These are phyloP conservation scores for Russula sp. DNA, from an alignment of 768 basidiomycete genomes.

Conservation along the genomic window DNA sequence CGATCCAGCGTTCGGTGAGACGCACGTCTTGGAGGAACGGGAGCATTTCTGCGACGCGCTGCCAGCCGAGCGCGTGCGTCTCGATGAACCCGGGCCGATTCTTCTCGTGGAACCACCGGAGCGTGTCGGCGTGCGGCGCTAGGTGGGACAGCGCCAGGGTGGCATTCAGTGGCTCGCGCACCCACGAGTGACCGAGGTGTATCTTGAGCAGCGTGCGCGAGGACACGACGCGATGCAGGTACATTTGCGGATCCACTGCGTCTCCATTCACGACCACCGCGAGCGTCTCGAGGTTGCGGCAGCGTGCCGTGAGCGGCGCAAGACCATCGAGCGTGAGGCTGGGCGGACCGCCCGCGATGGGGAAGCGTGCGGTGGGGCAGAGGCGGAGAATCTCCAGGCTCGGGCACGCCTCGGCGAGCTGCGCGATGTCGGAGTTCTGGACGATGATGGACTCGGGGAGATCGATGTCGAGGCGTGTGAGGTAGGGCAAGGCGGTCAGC, in stretches of 20 bases:
- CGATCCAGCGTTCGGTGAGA: conserved; percentile 46
- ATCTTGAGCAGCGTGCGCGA: conserved; percentile 63
- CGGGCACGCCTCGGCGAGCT: conserved; percentile 54
- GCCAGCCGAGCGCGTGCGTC: conserved; percentile 60
- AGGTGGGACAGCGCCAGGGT: conserved; percentile 72
- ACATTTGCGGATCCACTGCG: conserved; percentile 38
- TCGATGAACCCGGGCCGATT: conserved; percentile 66
- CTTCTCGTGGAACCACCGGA: conserved; percentile 76
- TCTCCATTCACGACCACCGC: conserved; percentile 57
- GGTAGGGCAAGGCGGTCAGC: conserved; percentile 43
- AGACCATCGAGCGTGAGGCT: conserved; percentile 58
- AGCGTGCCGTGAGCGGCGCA: conserved; percentile 48
- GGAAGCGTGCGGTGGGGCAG: conserved; percentile 63
- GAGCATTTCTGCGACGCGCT: conserved; percentile 56
- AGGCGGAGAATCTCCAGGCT: conserved; percentile 61
- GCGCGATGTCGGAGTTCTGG: conserved; percentile 49
- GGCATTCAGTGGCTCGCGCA: conserved; percentile 58
- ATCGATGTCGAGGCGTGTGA: conserved; percentile 65
- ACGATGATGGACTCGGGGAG: conserved; percentile 71
- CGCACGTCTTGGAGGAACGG: conserved; percentile 69
- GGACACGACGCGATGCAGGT: conserved; percentile 41
- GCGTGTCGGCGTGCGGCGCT: conserved; percentile 57
- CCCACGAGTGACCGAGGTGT: conserved; percentile 70
- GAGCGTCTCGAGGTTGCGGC: conserved; percentile 56
- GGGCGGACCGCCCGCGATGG: conserved; percentile 42